These are phyloP conservation scores for Flaveria trinervia DNA, from an alignment of 129 eudicot genomes.

Conservation along the genomic window DNA sequence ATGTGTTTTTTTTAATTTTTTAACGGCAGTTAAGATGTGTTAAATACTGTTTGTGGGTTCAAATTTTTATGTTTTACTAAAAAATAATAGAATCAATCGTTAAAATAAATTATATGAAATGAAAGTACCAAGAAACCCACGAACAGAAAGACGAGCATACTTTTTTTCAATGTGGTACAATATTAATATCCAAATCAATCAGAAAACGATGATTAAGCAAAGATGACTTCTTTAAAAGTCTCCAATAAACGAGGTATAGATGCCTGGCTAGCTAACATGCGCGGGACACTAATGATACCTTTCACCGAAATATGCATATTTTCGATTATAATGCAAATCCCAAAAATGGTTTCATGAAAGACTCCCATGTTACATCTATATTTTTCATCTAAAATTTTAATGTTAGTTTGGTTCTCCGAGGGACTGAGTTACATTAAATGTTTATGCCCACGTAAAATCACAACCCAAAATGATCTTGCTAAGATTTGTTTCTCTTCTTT, in stretches of 20 bases:
- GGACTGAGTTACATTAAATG: constrained; percentile 8
- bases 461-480: neutral
- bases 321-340: constrained; percentile 34
- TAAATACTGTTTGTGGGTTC: too few species aligned
- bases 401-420: neutral
- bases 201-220: constrained; percentile 19
- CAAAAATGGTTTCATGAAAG: constrained; percentile 20
- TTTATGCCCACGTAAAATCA: constrained; percentile 26
- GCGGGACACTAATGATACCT: constrained; percentile 20
- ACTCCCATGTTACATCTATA: constrained; percentile 17
- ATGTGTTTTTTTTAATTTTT: too few species aligned
- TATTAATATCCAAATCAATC: constrained; percentile 28
- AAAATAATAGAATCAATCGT: too few species aligned
- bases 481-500: neutral
- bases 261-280: constrained; percentile 35
- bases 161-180: constrained; percentile 19
- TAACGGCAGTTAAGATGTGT: too few species aligned
- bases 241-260: constrained; percentile 31
- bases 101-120: too few species aligned
- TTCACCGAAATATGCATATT: constrained; percentile 34
- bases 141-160: neutral
- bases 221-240: constrained; percentile 5
- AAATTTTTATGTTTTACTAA: too few species aligned
- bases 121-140: too few species aligned
- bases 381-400: neutral